These are phyloP conservation scores for Trichoderma arundinaceum DNA, from an alignment of 2,329 filamentous ascomycete species.

Conservation along the genomic window DNA sequence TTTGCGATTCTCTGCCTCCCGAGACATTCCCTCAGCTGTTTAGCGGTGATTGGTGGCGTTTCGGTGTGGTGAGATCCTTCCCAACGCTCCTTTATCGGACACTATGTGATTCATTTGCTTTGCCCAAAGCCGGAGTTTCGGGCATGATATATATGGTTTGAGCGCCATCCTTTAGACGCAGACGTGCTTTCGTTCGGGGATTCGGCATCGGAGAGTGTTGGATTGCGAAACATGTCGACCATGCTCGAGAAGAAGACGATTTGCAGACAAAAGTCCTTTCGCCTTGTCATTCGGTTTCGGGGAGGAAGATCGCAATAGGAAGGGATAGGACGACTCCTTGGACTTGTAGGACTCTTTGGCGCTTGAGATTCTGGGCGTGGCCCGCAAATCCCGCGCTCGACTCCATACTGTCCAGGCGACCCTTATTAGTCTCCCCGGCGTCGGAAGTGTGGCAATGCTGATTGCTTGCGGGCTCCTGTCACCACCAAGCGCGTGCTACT, in stretches of 20 bases:
- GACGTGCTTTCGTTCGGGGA: constrained; percentile 3
- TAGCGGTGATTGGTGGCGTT: constrained; percentile 1
- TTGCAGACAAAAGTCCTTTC: neutral
- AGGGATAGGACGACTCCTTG: neutral
- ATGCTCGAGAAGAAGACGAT: neutral
- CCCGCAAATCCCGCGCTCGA: neutral
- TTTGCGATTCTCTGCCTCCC: neutral
- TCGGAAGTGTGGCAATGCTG: constrained; percentile 27
- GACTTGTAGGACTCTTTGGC: neutral
- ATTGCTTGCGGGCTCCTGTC: constrained; percentile 4
- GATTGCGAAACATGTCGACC: neutral
- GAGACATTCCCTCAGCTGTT: neutral
- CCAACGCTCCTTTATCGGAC: constrained; percentile 14
- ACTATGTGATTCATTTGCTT: constrained; percentile 4
- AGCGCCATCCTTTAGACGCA: neutral
- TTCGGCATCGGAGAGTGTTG: constrained; percentile 1
- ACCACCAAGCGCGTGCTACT: constrained; percentile 6
- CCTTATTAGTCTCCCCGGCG: constrained; percentile 9
- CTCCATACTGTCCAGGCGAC: constrained; percentile 10
- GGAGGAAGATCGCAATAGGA: neutral
- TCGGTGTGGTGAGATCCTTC: constrained; percentile 15
- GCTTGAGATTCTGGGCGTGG: neutral
- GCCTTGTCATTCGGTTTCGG: neutral
- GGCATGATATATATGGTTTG: constrained; percentile 5
- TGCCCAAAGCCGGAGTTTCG: constrained; percentile 12